Evolutionary conservation across 2,329 filamentous ascomycete genomes (phyloP), one percentile per base, ranked within the genome.

Genomic region (Clarireedia monteithiana): DNA sequence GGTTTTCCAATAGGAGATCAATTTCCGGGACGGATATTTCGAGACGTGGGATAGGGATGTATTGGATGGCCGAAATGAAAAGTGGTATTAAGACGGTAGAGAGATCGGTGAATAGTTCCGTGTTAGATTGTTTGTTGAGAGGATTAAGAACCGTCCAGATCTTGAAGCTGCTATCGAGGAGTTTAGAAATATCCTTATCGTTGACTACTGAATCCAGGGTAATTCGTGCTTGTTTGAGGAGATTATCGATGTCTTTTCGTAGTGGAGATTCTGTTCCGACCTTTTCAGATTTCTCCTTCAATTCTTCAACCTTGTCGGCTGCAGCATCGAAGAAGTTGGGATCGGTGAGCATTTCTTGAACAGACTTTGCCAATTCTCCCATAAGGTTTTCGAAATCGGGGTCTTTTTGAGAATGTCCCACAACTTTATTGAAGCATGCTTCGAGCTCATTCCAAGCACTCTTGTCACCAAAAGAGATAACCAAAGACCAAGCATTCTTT

Each of bases 21-120:
- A 95, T 77, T 36, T 88, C 84, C 0, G 91, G 91, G 3, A 86
- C 87, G 0, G 89, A 87, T 5, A 96, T 77, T 70, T 96, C 92
- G n/a, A 96, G 72, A 4, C 92, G 85, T 0, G 91, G 91, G 52
- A 97, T 94, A 0, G 92, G 92, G 4, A 97, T 75, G 71, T 90
- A 91, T 68, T 96, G 91, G 34, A 97, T 78, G 2, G 83, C 82
- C 62, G 89, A 79, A 56, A 96, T 80, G 4, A 91, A 66, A 12
- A 90, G 74, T 0, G 92, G 92, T 5, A 94, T 76, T 67, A 96
- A 91, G 12, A 92, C 83, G 58, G 92, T 86, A 62, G 90, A 78
- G 3, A 83, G 75, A 68, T 97, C 92, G 2, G 83, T 77, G 4
- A 94, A 72, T 1, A 97, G 76, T 27, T 90, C 86, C 0, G 77